Conservation (phyloP, 805 yeast species). For the Lachancea sp. region DNA sequence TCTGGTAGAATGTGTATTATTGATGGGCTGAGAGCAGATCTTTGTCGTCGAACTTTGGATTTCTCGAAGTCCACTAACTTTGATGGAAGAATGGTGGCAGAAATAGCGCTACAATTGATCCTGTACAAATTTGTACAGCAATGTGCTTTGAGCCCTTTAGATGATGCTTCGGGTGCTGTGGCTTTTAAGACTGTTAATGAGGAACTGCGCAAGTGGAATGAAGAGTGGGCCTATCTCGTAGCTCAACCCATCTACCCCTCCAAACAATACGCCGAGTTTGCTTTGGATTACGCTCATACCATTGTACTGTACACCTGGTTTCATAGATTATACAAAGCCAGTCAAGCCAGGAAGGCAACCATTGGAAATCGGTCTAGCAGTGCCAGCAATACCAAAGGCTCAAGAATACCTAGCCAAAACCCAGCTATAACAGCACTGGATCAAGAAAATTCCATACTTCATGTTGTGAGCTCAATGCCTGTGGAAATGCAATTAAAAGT, state of each 20-base stretch:
- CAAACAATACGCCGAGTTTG: slow-evolving; percentile 66
- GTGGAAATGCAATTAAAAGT: slow-evolving; percentile 10
- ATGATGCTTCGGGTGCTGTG: slow-evolving; percentile 5
- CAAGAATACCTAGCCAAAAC: slow-evolving; percentile 3
- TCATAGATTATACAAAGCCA: slow-evolving; percentile 10
- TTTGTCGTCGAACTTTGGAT: slow-evolving; percentile 52
- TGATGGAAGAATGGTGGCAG: slow-evolving; percentile 79
- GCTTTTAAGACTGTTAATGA: slow-evolving; percentile 36
- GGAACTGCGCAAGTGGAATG: slow-evolving; percentile 55
- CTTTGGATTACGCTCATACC: slow-evolving; percentile 55
- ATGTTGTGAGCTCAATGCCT: slow-evolving; percentile 13
- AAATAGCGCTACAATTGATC: slow-evolving; percentile 50
- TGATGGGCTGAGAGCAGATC: slow-evolving; percentile 52
- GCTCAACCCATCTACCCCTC: slow-evolving; percentile 65
- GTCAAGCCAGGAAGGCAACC: neutral
- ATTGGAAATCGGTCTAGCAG: neutral
- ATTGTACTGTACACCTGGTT: slow-evolving; percentile 37
- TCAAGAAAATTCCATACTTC: slow-evolving; percentile 14
- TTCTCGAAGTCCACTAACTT: slow-evolving; percentile 61
- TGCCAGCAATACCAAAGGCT: neutral
- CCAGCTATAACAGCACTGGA: slow-evolving; percentile 10
- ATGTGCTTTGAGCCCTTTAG: slow-evolving; percentile 5
- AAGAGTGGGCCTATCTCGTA: slow-evolving; percentile 63
- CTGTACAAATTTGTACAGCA: slow-evolving; percentile 49
- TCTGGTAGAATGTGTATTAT: slow-evolving; percentile 60